Evolutionary conservation across 257 asterid species (phyloP).

Genomic region (Penstemon barbatus): DNA sequence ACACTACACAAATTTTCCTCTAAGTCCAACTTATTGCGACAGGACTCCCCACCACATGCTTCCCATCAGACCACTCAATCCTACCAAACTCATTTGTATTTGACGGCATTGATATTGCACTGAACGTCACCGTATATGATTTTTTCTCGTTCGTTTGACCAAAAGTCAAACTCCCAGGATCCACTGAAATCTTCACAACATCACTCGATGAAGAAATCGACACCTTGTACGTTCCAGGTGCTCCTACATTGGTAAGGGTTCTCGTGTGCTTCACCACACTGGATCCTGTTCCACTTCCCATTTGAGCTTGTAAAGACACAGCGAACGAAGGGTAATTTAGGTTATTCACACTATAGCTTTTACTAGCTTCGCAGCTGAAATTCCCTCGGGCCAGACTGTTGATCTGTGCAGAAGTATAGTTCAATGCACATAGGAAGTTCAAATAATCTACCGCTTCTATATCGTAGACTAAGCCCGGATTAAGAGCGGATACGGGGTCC

Average conservation of each 20-base stretch:
- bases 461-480: constrained; percentile 89
- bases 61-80: constrained; percentile 91
- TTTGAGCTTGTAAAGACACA: constrained; percentile 37
- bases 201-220: constrained; percentile 36
- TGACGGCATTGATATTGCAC: constrained; percentile 50
- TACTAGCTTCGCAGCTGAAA: constrained; percentile 55
- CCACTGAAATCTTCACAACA: constrained; percentile 57
- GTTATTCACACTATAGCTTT: constrained; percentile 58
- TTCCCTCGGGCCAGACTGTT: constrained; percentile 60
- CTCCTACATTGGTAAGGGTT: constrained; percentile 76
- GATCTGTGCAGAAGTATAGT: constrained; percentile 63
- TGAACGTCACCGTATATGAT: constrained; percentile 65
- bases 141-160: constrained; percentile 54
- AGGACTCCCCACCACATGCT: constrained; percentile 78
- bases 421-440: constrained; percentile 72
- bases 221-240: constrained; percentile 71
- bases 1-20: constrained; percentile 27
- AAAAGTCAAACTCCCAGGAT: constrained; percentile 61
- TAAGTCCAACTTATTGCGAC: constrained; percentile 74
- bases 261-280: constrained; percentile 60
- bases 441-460: constrained; percentile 49
- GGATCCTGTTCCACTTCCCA: constrained; percentile 25
- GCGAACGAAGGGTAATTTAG: constrained; percentile 92
- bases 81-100: constrained; percentile 61
- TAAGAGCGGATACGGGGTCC: constrained; percentile 77